Conservation (phyloP, 441 rosid species). For the Pelargonium australe region DNA sequence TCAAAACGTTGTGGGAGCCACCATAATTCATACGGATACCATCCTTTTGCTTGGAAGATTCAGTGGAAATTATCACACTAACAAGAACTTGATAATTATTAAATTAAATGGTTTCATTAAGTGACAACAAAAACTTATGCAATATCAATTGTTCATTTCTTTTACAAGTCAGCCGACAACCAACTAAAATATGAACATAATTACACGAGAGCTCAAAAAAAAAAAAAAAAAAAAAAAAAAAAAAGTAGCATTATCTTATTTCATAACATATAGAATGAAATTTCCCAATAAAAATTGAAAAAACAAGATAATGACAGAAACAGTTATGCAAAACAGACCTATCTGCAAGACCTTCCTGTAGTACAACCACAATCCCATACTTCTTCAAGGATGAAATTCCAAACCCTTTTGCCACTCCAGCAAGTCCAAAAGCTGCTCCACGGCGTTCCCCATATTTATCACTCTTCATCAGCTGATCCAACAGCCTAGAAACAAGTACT, state of each 20-base stretch:
- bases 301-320: neutral
- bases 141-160: no score
- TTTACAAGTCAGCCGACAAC: no score
- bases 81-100: no score
- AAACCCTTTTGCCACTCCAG: constrained; percentile 90
- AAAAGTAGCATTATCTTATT: neutral
- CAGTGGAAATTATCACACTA: no score
- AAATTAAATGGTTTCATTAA: no score
- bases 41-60: no score
- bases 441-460: constrained; percentile 98
- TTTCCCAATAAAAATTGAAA: constrained; percentile 5
- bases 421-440: constrained; percentile 99
- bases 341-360: constrained; percentile 71
- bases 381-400: constrained; percentile 89
- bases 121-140: no score
- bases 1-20: no score
- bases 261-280: neutral
- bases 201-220: no score
- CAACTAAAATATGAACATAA: no score
- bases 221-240: no score
- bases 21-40: no score
- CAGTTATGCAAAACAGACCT: constrained; percentile 41
- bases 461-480: constrained; percentile 85
- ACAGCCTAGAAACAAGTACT: constrained; percentile 61
- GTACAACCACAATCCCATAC: constrained; percentile 51